phyloP scores from a whole-genome alignment of 2,329 filamentous ascomycete genomes.

The Fusarium praegraminearum region DNA sequence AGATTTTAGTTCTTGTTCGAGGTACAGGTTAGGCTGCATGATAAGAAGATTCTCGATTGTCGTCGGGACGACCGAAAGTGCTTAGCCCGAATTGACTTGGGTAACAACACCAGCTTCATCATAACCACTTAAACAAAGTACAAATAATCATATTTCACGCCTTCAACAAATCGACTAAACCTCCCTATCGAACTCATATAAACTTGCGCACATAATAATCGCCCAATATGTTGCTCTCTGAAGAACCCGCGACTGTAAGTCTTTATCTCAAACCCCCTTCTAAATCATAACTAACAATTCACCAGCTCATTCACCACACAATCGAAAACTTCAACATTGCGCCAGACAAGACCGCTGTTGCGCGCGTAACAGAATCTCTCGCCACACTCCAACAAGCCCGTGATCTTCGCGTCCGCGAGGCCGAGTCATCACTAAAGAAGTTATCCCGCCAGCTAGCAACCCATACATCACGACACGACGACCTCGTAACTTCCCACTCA shows the following conservation, averaged over 20 bases:
- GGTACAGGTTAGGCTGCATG: neutral
- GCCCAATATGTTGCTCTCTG: conserved; percentile 88
- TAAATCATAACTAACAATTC: conserved; percentile 18
- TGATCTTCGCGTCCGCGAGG: conserved; percentile 78
- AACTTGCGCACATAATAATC: neutral
- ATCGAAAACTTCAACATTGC: conserved; percentile 95
- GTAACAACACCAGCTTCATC: conserved; percentile 24
- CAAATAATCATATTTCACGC: neutral
- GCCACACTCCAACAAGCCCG: conserved; percentile 87
- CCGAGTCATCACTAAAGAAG: conserved; percentile 74
- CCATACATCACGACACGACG: conserved; percentile 79
- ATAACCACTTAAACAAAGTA: conserved; percentile 9
- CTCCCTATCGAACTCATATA: neutral
- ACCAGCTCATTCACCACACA: conserved; percentile 88
- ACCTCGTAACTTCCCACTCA: conserved; percentile 80
- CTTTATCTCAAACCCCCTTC: neutral
- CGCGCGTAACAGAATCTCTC: conserved; percentile 86
- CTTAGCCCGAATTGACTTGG: conserved; percentile 11
- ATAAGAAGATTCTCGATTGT: conserved; percentile 40
- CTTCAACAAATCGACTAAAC: neutral
- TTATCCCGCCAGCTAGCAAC: conserved; percentile 82
- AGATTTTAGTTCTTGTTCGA: no score
- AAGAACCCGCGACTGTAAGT: conserved; percentile 86
- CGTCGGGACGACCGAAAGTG: conserved; percentile 48
- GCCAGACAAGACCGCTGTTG: conserved; percentile 85